phyloP scores from a whole-genome alignment of 2,329 filamentous ascomycete genomes.

The Botrytis cinerea region DNA sequence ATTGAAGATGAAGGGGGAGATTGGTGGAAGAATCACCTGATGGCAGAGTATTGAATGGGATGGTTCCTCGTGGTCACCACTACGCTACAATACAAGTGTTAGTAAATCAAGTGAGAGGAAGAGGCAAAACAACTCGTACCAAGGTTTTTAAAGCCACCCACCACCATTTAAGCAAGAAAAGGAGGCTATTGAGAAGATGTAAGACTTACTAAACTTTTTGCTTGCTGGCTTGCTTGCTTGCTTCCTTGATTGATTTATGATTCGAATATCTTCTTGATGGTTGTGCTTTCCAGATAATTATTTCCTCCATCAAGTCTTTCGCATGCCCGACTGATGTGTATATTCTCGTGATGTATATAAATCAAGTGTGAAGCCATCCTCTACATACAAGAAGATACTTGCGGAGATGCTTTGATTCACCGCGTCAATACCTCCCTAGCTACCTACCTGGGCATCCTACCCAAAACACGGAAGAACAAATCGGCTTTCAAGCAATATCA shows the following conservation, averaged over 20 bases:
- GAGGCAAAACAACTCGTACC: neutral
- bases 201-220: neutral
- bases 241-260: neutral
- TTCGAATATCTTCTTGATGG: neutral
- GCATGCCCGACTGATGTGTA: neutral
- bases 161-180: neutral
- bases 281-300: neutral
- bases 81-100: neutral
- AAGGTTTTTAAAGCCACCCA: neutral
- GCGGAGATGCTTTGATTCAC: neutral
- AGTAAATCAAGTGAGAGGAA: neutral
- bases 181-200: constrained; percentile 11
- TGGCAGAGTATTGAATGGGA: neutral
- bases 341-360: neutral
- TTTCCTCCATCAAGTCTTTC: neutral
- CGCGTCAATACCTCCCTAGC: neutral
- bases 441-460: neutral
- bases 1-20: neutral
- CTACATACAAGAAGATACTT: neutral
- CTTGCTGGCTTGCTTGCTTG: neutral
- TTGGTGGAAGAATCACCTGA: neutral
- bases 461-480: neutral
- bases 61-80: constrained; percentile 8
- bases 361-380: neutral
- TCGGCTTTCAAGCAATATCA: neutral